Percentiles rank a stretch among this genome's conserved stretches.
Evolutionary conservation across 2,329 filamentous ascomycete species (phyloP).

Genomic region (Herpotrichia juniperi): DNA sequence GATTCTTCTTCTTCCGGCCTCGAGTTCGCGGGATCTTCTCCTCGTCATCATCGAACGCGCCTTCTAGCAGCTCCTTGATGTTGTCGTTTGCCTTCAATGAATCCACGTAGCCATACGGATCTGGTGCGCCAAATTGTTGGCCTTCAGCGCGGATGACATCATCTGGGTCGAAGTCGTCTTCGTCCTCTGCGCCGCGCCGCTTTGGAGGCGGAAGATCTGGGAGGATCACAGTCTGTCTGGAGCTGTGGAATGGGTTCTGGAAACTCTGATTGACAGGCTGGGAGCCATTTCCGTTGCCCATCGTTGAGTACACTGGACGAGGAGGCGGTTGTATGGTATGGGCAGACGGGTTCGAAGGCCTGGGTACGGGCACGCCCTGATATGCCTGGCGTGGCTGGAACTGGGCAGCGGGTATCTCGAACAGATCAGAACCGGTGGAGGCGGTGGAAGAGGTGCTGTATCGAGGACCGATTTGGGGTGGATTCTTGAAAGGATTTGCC

Average conservation of each 20-base stretch:
- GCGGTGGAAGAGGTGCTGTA: conserved; percentile 34
- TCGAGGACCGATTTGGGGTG: conserved; percentile 25
- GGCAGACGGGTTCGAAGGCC: conserved; percentile 53
- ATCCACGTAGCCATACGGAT: conserved; percentile 69
- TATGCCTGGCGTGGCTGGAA: conserved; percentile 36
- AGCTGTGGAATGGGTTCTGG: conserved; percentile 33
- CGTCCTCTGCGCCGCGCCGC: conserved; percentile 52
- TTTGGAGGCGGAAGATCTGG: conserved; percentile 22
- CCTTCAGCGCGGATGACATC: conserved; percentile 52
- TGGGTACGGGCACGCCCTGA: conserved; percentile 52
- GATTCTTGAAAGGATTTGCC: conserved; percentile 20
- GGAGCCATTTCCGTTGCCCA: conserved; percentile 47
- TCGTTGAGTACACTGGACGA: conserved; percentile 60
- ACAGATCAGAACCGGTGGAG: conserved; percentile 36
- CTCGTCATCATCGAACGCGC: conserved; percentile 76
- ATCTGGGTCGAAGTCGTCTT: conserved; percentile 57
- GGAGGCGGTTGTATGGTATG: conserved; percentile 57
- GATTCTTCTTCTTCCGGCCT: conserved; percentile 52
- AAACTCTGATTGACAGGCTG: conserved; percentile 43
- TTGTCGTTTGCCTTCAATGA: conserved; percentile 75
- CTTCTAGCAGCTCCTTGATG: conserved; percentile 81
- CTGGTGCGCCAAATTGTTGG: conserved; percentile 58
- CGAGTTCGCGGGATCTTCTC: conserved; percentile 58
- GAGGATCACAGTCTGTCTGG: conserved; percentile 49
- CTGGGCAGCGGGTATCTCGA: conserved; percentile 42